A percentile compares a stretch with the other conserved stretches of the same genome.
Evolutionary conservation across 148 eudicot genomes (phyloP).

Genomic region (Fagopyrum homotropicum): DNA sequence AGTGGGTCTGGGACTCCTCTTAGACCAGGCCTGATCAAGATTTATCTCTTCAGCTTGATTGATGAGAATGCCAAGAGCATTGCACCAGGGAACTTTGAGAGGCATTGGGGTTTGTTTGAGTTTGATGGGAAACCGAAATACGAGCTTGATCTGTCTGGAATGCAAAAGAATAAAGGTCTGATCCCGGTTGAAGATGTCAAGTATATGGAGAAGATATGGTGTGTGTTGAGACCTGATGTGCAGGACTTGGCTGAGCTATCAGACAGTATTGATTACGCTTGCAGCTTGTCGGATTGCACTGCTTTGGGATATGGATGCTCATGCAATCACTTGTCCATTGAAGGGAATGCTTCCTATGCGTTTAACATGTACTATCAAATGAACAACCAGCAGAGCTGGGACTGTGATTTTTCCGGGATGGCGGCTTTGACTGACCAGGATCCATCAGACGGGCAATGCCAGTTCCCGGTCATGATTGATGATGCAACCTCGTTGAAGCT

Average conservation of each 20-base stretch:
- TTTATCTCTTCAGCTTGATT: slow-evolving; percentile 74
- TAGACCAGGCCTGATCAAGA: slow-evolving; percentile 49
- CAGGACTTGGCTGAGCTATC: slow-evolving; percentile 40
- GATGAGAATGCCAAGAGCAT: slow-evolving; percentile 84
- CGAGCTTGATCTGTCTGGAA: slow-evolving; percentile 57
- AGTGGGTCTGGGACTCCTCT: slow-evolving; percentile 69
- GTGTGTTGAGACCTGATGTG: slow-evolving; percentile 54
- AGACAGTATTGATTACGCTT: slow-evolving; percentile 64
- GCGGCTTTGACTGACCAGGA: slow-evolving; percentile 56
- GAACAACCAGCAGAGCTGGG: slow-evolving; percentile 58
- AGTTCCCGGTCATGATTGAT: slow-evolving; percentile 79
- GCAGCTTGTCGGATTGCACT: slow-evolving; percentile 87
- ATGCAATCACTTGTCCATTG: slow-evolving; percentile 43
- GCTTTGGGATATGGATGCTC: slow-evolving; percentile 86
- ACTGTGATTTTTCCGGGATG: slow-evolving; percentile 80
- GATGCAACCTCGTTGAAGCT: slow-evolving; percentile 34
- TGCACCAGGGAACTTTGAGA: slow-evolving; percentile 83
- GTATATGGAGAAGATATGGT: slow-evolving; percentile 66
- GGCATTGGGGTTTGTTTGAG: slow-evolving; percentile 97
- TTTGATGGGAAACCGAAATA: slow-evolving; percentile 93
- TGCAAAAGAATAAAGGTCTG: slow-evolving; percentile 39
- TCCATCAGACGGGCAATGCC: slow-evolving; percentile 59
- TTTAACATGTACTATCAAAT: slow-evolving; percentile 93
- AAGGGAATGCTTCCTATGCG: slow-evolving; percentile 86
- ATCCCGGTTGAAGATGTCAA: slow-evolving; percentile 55